Base-by-base conservation (phyloP, 345 rosid genomes). In the Turritis glabra region DNA sequence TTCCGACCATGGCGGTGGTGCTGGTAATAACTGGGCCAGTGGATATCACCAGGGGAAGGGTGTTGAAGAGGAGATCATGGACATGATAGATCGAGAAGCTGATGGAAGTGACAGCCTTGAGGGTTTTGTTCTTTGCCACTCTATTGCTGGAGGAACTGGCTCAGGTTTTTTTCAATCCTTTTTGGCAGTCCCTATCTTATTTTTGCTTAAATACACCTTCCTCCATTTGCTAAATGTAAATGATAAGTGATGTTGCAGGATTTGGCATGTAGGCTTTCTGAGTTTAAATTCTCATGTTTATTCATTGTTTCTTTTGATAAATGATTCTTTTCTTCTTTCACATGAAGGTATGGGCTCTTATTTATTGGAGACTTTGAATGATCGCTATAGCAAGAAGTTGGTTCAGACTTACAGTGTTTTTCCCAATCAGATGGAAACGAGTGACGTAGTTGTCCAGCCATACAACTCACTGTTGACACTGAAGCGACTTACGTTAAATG, bases 401-500 rank as follows among this genome's bases (percentile, higher is more conserved):
- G 97, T 92, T 60, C 99, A 95, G 85, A 95, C 99, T 46, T 95
- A 95, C 76, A 90, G 97, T 69, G 99, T 92, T 48, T 95, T 95
- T 79, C 99, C 99, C 37, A 95, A 95, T 44, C 99, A 95, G 86
- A 95, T 90, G 97, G 99, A 95, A 82, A 95, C 96, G 2, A 95
- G 99, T 77, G 99, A 92, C 30, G 99, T 95, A n/a, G 99, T 95
- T 67, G 99, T 95, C 74, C 99, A 95, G 79, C 99, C 99, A 0
- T 92, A 95, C 73, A 95, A 95, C 87, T 95, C 99, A 26, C 93
- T 95, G 25, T 78, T 94, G 81, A 94, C 99, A 1, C 88, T 94
- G 55, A 94, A 94, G 87, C 87, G 99, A 54, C 86, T 94, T 61
- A 90, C 99, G 0, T 83, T 91, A 25, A 94, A 92, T 81, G 97